These are phyloP conservation scores for Fibroporia radiculosa DNA, from an alignment of 768 basidiomycete genomes.

Conservation along the genomic window DNA sequence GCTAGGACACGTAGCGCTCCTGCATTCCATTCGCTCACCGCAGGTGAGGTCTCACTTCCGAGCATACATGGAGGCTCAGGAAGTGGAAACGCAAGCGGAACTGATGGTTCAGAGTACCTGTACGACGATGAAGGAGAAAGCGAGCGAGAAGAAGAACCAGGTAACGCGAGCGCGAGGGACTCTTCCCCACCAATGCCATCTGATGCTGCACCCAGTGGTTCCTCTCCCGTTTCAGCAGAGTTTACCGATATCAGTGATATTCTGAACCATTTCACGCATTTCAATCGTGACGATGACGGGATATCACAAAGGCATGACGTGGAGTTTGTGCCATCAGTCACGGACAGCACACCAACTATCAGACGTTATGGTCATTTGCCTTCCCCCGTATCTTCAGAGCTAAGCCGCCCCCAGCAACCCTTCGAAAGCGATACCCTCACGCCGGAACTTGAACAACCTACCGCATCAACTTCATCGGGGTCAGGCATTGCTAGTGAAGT, in stretches of 20 bases:
- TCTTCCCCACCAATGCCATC: slow-evolving; percentile 7
- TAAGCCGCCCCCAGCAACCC: neutral
- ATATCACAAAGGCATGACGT: slow-evolving; percentile 2
- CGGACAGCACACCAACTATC: slow-evolving; percentile 1
- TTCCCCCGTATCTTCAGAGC: slow-evolving; percentile 2
- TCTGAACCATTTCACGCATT: slow-evolving; percentile 64
- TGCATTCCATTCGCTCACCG: slow-evolving; percentile 72
- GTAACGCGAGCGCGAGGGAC: slow-evolving; percentile 8
- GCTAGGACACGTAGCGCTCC: slow-evolving; percentile 60
- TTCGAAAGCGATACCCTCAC: neutral
- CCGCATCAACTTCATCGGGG: slow-evolving; percentile 16
- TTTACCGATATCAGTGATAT: slow-evolving; percentile 73
- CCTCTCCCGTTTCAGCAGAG: slow-evolving; percentile 46
- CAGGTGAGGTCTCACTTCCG: slow-evolving; percentile 29
- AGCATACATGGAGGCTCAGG: slow-evolving; percentile 2
- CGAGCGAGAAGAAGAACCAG: slow-evolving; percentile 24
- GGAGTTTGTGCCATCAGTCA: neutral
- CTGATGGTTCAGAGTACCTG: slow-evolving; percentile 22
- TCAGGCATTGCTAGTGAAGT: slow-evolving; percentile 16
- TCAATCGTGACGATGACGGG: slow-evolving; percentile 32
- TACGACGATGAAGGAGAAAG: slow-evolving; percentile 29
- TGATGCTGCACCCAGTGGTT: slow-evolving; percentile 11
- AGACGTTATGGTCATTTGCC: slow-evolving; percentile 1
- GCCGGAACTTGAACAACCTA: slow-evolving; percentile 8
- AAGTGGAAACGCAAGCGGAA: slow-evolving; percentile 9